Base-by-base conservation (phyloP, 2,329 filamentous ascomycete genomes). In the Hypoxylon sp. region DNA sequence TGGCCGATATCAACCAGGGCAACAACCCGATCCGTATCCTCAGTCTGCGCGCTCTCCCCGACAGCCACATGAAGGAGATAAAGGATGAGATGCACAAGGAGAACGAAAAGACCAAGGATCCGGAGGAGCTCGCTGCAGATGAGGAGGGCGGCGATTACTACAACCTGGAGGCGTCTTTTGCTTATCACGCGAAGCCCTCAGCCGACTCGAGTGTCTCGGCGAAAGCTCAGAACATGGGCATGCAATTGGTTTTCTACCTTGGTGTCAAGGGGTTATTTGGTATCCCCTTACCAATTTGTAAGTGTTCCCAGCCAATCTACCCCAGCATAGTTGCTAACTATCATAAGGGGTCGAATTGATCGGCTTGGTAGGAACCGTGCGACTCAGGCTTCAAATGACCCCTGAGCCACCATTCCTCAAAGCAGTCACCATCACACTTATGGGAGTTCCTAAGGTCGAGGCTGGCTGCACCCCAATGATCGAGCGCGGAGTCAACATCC, bases 141-240 rank as follows among this genome's bases (percentile, higher is more conserved):
- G 94, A 97, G 74, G 92, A 97, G 74, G 93, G 93, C 4, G 94
- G 93, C 12, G 92, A 94, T 67, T 97, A 92, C 75, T 97, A 97
- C 82, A 97, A 97, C 73, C 83, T 97, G 50, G 94, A 97, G 77
- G 90, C 92, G 24, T 93, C 93, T 0, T 90, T 97, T 73, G 94
- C 94, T 1, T 97, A 97, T 76, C 93, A 97, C 74, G 93, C 95
- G 8, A 89, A 90, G 75, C 93, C 93, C 11, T 90, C 87, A 2
- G 85, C 87, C 4, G 53, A 46, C 18, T 83, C 83, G 61, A 87
- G 89, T 49, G 85, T 93, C 12, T 91, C 92, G 2, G 91, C 92
- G 46, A 96, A 94, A 78, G 93, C 93, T 4, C 88, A 91, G 70
- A 98, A 97, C 76, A 97, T 97, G 93, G 94, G 97, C 74, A 97